phyloP scores from a whole-genome alignment of 139 green algal species.

The Desmodesmus armatus region DNA sequence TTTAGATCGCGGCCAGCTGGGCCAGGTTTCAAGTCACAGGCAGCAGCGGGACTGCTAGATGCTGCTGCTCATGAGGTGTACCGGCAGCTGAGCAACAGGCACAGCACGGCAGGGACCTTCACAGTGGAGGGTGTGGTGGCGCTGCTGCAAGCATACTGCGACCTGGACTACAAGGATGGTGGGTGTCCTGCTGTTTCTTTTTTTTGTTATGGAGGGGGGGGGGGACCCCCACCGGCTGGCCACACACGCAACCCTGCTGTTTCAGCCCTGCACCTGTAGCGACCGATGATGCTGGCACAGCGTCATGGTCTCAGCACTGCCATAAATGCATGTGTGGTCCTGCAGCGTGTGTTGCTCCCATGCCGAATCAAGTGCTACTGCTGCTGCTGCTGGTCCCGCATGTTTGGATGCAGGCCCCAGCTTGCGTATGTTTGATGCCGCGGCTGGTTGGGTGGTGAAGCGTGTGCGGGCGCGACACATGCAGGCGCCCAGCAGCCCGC shows the following conservation, averaged over 20 bases:
- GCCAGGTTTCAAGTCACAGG: background rate
- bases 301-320: too few relatives aligned
- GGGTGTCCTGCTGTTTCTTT: too few relatives aligned
- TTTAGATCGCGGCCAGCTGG: too few relatives aligned
- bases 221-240: too few relatives aligned
- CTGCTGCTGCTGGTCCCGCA: too few relatives aligned
- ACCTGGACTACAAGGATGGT: slow-evolving; percentile 31
- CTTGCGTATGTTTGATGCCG: slow-evolving; percentile 44
- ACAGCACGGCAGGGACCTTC: slow-evolving; percentile 30
- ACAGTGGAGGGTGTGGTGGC: slow-evolving; percentile 6
- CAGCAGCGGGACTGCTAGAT: slow-evolving; percentile 29
- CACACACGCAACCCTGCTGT: too few relatives aligned
- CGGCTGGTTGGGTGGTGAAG: slow-evolving; percentile 44
- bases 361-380: too few relatives aligned
- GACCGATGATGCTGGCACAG: too few relatives aligned
- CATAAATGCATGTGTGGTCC: too few relatives aligned
- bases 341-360: too few relatives aligned
- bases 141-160: background rate
- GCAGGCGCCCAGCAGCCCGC: slow-evolving; percentile 9
- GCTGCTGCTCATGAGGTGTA: slow-evolving; percentile 45
- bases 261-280: too few relatives aligned
- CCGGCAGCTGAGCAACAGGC: slow-evolving; percentile 47
- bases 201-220: too few relatives aligned
- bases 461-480: slow-evolving; percentile 26
- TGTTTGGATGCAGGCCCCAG: slow-evolving; percentile 12